These are phyloP conservation scores for Neohortaea acidophila DNA, from an alignment of 495 filamentous ascomycete species.

Conservation along the genomic window DNA sequence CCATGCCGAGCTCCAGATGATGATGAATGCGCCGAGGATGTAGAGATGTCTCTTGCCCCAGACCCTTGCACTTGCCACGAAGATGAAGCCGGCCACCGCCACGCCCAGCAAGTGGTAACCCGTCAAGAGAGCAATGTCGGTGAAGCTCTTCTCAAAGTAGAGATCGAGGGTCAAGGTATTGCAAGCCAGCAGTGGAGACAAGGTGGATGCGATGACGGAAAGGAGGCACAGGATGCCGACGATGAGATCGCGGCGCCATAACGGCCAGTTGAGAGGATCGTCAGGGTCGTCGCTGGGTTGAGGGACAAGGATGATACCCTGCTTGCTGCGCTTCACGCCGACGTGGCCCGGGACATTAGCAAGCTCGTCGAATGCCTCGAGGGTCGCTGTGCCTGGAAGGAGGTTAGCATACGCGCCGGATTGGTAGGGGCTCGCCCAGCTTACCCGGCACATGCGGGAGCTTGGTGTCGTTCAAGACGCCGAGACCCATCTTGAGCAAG, in stretches of 20 bases:
- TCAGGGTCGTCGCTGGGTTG: constrained; percentile 28
- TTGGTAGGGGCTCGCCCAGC: neutral
- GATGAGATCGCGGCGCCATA: constrained; percentile 74
- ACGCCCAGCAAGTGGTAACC: constrained; percentile 79
- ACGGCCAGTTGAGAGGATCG: constrained; percentile 65
- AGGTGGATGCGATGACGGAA: constrained; percentile 63
- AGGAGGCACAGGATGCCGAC: constrained; percentile 60
- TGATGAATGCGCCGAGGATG: constrained; percentile 57
- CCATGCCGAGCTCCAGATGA: constrained; percentile 62
- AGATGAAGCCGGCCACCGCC: constrained; percentile 62
- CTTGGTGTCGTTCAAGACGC: constrained; percentile 53
- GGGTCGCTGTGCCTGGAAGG: constrained; percentile 20
- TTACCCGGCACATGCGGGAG: constrained; percentile 60
- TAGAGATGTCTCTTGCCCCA: constrained; percentile 89
- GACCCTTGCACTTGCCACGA: constrained; percentile 74
- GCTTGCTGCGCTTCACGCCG: constrained; percentile 18
- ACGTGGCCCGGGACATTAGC: constrained; percentile 1
- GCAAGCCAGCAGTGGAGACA: constrained; percentile 73
- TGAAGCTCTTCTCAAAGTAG: constrained; percentile 45
- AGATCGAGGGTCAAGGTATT: constrained; percentile 60
- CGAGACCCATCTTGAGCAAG: constrained; percentile 54
- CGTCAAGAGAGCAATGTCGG: constrained; percentile 62
- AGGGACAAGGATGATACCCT: constrained; percentile 27
- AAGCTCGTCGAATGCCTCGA: constrained; percentile 12
- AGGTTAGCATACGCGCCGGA: too few species aligned